Base-by-base conservation (phyloP, 176 grass and related monocot genomes). In the Lolium rigidum region DNA sequence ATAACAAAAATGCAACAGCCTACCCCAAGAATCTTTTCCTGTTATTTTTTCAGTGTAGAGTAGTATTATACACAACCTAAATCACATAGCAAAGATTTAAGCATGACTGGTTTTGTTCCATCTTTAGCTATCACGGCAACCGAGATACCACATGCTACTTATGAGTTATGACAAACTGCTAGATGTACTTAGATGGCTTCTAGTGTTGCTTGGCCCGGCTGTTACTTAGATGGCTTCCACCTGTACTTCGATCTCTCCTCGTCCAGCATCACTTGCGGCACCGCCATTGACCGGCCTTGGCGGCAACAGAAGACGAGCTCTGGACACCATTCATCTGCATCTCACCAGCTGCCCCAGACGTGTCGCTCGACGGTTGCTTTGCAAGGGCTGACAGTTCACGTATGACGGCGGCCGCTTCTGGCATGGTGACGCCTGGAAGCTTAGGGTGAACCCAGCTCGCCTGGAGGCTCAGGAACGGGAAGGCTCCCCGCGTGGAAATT, bases 341-440 rank as follows among this genome's bases (percentile, higher is more conserved):
- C 77, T 83, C 85, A 35, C 76, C 43, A 71, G 25, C 77, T 24
- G 83, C 56, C 43, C 85, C 84, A 16, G 71, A 43, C 7, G 18
- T 7, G 22, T 89, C 74, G 3, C 77, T 88, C 0, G 78, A 92
- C 9, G 66, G 52, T 59, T 89, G 90, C 80, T 89, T 95, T 11
- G 84, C 43, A 41, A 78, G 31, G 31, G 31, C 31, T 35, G 31
- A 2, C 31, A 35, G 31, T 35, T 35, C 31, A 31, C 94, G 84
- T 18, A 99, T 93, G 46, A 88, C 94, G 12, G 90, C 83, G 2
- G 77, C 87, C 5, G 94, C 97, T 84, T 96, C 97, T 44, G 97
- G 88, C 90, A 96, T 91, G 25, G 28, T 76, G 9, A 99, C 90
- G 10, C 88, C 24, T 24, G 97, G 92, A 70, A 92, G 90, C 70